A percentile compares a stretch with the other conserved stretches of the same genome.
phyloP scores from a whole-genome alignment of 192 early-diverging fungal genomes.

The Chytriomyces confervae region DNA sequence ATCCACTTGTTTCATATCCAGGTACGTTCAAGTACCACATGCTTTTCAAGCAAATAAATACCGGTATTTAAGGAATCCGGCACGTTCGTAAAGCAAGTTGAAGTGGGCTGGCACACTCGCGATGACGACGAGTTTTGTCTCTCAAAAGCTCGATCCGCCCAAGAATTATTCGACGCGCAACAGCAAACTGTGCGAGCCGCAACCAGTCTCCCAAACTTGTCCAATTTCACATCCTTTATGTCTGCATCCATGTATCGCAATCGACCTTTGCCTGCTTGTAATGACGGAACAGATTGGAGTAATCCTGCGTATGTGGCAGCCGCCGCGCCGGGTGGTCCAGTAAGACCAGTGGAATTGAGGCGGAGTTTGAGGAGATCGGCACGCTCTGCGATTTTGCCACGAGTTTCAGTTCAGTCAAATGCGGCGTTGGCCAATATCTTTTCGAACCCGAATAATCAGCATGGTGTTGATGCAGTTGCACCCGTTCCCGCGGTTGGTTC shows the following conservation, averaged over 20 bases:
- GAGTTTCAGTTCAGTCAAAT: too few relatives aligned
- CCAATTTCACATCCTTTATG: background rate
- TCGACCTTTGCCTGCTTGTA: background rate
- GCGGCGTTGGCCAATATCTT: too few relatives aligned
- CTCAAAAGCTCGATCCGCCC: constrained; percentile 49
- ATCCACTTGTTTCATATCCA: constrained; percentile 69
- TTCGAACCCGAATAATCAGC: too few relatives aligned
- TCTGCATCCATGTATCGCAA: constrained; percentile 1
- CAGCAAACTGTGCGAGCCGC: constrained; percentile 8
- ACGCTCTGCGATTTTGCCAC: too few relatives aligned
- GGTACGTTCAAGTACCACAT: constrained; percentile 41
- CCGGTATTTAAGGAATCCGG: constrained; percentile 54
- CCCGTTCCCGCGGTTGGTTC: too few relatives aligned
- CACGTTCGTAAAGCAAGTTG: constrained; percentile 58
- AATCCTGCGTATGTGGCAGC: too few relatives aligned
- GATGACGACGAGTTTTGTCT: constrained; percentile 71
- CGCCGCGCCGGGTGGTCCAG: too few relatives aligned
- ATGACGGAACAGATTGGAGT: too few relatives aligned
- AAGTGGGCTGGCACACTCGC: constrained; percentile 67
- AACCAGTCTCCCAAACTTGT: background rate
- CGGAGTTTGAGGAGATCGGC: too few relatives aligned
- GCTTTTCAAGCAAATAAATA: background rate
- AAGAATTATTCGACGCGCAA: constrained; percentile 40
- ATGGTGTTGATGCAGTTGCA: too few relatives aligned
- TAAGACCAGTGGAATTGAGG: too few relatives aligned